Evolutionary conservation across 2,329 filamentous ascomycete genomes (phyloP).

Genomic region (Fusarium protoensiforme): DNA sequence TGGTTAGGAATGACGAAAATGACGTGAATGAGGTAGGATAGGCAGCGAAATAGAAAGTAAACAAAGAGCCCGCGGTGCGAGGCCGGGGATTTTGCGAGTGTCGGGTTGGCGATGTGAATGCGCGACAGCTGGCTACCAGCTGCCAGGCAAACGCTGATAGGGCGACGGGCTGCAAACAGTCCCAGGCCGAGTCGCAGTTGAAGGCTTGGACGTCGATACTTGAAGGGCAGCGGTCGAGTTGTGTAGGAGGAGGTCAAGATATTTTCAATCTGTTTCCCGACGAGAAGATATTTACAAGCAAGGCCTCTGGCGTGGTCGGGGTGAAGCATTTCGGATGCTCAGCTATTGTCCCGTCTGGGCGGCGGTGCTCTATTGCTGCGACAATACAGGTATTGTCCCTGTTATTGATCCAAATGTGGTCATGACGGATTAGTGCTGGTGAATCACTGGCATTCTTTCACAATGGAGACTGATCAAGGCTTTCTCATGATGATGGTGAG

Average conservation of each 20-base stretch:
- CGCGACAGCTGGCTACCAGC: constrained; percentile 25
- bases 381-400: neutral
- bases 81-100: neutral
- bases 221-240: neutral
- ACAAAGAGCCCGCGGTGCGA: neutral
- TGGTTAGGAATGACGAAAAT: neutral
- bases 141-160: constrained; percentile 17
- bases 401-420: no score
- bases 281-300: neutral
- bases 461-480: neutral
- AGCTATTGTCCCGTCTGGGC: neutral
- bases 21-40: neutral
- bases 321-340: neutral
- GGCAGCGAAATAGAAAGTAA: constrained; percentile 3
- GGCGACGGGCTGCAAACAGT: neutral
- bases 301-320: neutral
- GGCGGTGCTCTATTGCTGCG: neutral
- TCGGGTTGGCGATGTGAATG: constrained; percentile 17
- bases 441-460: neutral
- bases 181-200: neutral
- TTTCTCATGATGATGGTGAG: neutral
- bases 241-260: neutral
- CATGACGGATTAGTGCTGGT: neutral
- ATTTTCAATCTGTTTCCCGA: neutral
- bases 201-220: neutral